Evolutionary conservation across 495 filamentous ascomycete species (phyloP), one percentile per base, ranked within the genome.

Genomic region (Staphylotrichum longicolle): DNA sequence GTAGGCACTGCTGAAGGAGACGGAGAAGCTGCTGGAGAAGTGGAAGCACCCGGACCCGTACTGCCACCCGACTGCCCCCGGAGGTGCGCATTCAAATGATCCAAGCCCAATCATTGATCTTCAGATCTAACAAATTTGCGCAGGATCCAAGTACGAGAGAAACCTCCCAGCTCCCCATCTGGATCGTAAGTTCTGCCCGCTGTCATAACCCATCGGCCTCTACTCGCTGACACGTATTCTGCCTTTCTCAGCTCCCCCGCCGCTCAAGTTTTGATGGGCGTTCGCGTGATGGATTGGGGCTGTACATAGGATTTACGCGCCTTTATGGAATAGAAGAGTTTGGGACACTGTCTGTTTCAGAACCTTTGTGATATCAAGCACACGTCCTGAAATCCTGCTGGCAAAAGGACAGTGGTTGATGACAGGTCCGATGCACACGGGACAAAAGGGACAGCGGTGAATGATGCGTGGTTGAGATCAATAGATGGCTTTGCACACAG

Each of bases 31-130:
- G 57, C 75, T 99, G 62, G 86, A 96, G 67, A 89, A 85, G 67
- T 99, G 92, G 92, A 97, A 97, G 74, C 95, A 99, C 70, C 94
- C 94, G 3, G 94, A 99, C 71, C 91, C 93, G 35, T 98, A 96
- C 71, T 75, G 81, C 58, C 83, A 86, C 52, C 94, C 94, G 7
- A 93, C 91, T 15, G 93, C 94, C 11, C 94, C 94, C 15, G 94
- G 94, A 83, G 94, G 94, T 95, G 82, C 66, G 84, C n/a, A 10
- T 10, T 44, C n/a, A 27, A 10, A 20, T 50, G 37, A 56, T 4
- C 44, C 3, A 37, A 8, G 3, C 3, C 1, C 35, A 33, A n/a
- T 7, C 35, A 30, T 52, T 7, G 15, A 7, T 35, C 35, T 46
- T 67, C 45, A 48, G 74, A 45, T 75, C 72, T 72, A 54, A 70